Percentiles rank a stretch among this genome's conserved stretches.
Evolutionary conservation across 208 protist species (phyloP).

Genomic region (Paratrypanosoma confusum): DNA sequence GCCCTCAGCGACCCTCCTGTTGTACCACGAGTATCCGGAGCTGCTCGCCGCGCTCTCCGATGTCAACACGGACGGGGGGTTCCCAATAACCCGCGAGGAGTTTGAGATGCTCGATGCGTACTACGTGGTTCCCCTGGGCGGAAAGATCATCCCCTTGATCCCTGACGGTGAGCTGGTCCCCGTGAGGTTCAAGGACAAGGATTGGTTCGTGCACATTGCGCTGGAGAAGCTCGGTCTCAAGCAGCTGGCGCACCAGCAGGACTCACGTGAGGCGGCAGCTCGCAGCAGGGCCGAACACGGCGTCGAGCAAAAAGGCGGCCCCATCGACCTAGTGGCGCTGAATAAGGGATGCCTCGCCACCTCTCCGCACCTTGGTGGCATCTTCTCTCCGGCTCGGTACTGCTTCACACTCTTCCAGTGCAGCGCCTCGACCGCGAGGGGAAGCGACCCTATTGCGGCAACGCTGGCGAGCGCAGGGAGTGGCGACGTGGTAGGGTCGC

Average conservation of each 20-base stretch:
- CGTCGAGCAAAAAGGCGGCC: no score
- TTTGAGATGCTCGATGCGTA: conserved; percentile 8
- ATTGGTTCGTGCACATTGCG: conserved; percentile 8
- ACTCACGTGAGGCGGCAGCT: background rate
- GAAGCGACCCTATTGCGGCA: no score
- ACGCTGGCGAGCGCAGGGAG: no score
- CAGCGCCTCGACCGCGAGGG: no score
- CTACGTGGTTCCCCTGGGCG: conserved; percentile 8
- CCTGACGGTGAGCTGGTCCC: conserved; percentile 1
- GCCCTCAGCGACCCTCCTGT: background rate
- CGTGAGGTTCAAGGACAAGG: conserved; percentile 8
- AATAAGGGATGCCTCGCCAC: background rate
- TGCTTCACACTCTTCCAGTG: no score
- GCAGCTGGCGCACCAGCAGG: background rate
- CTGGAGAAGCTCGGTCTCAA: conserved; percentile 3
- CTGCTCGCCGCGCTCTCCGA: conserved; percentile 1
- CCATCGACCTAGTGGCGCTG: background rate
- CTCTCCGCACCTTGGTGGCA: background rate
- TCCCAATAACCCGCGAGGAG: conserved; percentile 2
- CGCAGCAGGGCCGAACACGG: background rate
- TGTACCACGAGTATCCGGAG: conserved; percentile 8
- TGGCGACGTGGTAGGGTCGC: no score
- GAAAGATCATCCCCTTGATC: conserved; percentile 6
- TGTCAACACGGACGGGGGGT: conserved; percentile 3
- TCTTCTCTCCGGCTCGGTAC: no score